Base-by-base conservation (phyloP, 805 yeast genomes). In the Monosporozyma servazzii region DNA sequence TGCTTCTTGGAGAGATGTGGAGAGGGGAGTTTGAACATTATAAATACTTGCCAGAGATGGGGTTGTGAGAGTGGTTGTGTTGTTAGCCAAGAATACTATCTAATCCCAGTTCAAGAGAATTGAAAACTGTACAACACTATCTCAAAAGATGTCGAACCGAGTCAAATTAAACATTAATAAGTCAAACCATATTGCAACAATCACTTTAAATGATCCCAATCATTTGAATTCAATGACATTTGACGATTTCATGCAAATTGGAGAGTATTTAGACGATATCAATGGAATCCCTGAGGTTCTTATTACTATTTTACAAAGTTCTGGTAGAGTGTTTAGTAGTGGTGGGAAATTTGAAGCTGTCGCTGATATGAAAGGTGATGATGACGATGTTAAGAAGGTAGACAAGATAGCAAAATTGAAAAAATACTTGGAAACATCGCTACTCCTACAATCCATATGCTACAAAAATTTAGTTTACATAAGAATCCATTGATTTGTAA, bases 301-400 rank as follows among this genome's bases (percentile, higher is more conserved):
- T 2, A 73, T 79, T 15, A 88, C 96, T 0, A 70, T 86, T 46
- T 65, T 88, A 41, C 82, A 80, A 59, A 75, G 88, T 37, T 74
- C 84, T 0, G 96, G 96, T 0, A 72, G 82, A 53, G 84, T 78
- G 63, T 88, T 88, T 67, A 80, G 88, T 36, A 84, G 95, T 1
- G 96, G 96, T 31, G 96, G 95, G 31, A 83, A 87, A 54, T 51
- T 58, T 53, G 49, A 56, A 45, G 45, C 57, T 40, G 56, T 53
- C 25, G n/a, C 42, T 8, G 53, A 36, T 23, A 49, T 49, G n/a
- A 27, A 36, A 15, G 45, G 42, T n/a, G 49, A 44, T n/a, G 45
- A 50, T 29, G 31, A 17, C 4, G 13, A 15, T 20, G 53, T n/a
- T n/a, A n/a, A 52, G 5, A 10, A 6, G 18, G 49, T 29, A 5